phyloP scores from a whole-genome alignment of 164 flowering plant genomes.

The Santalum album region DNA sequence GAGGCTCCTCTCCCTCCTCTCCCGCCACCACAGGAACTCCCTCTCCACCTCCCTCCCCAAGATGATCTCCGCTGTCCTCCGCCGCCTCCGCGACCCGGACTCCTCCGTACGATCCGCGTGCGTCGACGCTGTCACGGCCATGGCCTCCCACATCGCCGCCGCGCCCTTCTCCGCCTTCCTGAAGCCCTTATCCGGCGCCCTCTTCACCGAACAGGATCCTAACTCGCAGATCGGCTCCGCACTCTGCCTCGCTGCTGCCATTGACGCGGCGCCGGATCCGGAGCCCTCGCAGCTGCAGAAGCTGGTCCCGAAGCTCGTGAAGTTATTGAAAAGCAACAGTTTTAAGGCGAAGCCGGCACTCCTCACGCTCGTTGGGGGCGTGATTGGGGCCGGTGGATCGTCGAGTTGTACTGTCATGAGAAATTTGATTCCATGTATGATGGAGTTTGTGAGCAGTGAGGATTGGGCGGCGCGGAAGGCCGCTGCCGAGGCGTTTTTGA shows the following conservation, averaged over 20 bases:
- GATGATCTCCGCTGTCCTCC: constrained; percentile 42
- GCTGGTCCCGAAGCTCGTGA: constrained; percentile 52
- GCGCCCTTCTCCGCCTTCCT: constrained; percentile 35
- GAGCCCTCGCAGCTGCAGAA: constrained; percentile 42
- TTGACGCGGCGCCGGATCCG: constrained; percentile 53
- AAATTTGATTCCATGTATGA: constrained; percentile 45
- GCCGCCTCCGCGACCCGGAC: constrained; percentile 72
- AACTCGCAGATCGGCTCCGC: constrained; percentile 70
- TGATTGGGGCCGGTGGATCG: constrained; percentile 43
- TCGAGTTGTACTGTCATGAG: constrained; percentile 21
- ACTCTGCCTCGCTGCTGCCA: constrained; percentile 61
- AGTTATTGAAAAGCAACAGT: constrained; percentile 43
- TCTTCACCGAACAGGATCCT: constrained; percentile 63
- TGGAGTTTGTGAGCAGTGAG: constrained; percentile 55
- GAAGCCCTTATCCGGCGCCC: constrained; percentile 57
- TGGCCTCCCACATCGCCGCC: constrained; percentile 37
- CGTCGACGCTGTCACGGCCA: constrained; percentile 30
- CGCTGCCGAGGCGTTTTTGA: constrained; percentile 59
- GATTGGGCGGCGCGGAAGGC: constrained; percentile 93
- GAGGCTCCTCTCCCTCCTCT: constrained; percentile 41
- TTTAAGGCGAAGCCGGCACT: constrained; percentile 74
- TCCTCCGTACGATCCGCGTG: constrained; percentile 64
- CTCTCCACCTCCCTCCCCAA: constrained; percentile 56
- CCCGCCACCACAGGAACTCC: constrained; percentile 37
- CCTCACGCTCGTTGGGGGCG: constrained; percentile 52